These are phyloP conservation scores for Colletotrichum eleusines DNA, from an alignment of 2,329 filamentous ascomycete genomes.

Conservation along the genomic window DNA sequence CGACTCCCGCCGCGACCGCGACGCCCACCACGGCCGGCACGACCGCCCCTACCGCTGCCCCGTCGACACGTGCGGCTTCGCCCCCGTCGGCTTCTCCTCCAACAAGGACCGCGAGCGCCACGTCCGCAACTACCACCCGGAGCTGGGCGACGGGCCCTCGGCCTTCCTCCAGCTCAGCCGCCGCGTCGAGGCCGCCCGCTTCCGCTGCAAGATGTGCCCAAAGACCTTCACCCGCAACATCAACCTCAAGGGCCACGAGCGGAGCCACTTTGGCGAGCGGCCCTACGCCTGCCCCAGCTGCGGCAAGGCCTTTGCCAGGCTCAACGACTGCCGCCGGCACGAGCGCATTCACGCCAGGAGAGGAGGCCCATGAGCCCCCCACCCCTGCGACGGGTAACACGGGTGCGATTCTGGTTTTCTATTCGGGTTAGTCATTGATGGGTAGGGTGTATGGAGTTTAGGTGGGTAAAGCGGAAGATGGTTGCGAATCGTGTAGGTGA, in stretches of 20 bases:
- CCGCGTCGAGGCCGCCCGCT: slow-evolving; percentile 43
- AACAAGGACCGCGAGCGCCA: slow-evolving; percentile 55
- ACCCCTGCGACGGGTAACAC: too few species aligned
- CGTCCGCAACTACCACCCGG: slow-evolving; percentile 47
- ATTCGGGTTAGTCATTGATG: not conserved
- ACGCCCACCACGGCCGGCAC: slow-evolving; percentile 55
- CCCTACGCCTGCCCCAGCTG: slow-evolving; percentile 49
- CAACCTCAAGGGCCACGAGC: slow-evolving; percentile 51
- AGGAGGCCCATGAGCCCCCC: not conserved
- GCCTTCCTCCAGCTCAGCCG: slow-evolving; percentile 43
- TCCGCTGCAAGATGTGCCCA: slow-evolving; percentile 51
- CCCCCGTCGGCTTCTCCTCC: slow-evolving; percentile 54
- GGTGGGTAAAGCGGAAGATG: too few species aligned
- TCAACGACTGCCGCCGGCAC: slow-evolving; percentile 51
- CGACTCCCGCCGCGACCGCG: slow-evolving; percentile 45
- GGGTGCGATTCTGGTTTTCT: not conserved
- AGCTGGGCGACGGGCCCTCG: slow-evolving; percentile 42
- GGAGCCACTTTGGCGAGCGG: slow-evolving; percentile 52
- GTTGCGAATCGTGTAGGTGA: not conserved
- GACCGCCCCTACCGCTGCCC: slow-evolving; percentile 55
- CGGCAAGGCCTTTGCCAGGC: slow-evolving; percentile 50
- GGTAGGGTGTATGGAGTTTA: slow-evolving; percentile 12
- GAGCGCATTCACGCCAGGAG: slow-evolving; percentile 46
- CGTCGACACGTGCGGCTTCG: slow-evolving; percentile 49
- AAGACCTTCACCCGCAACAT: slow-evolving; percentile 54